phyloP scores from a whole-genome alignment of 169 alveolate genomes.

The Plasmodium falciparum region DNA sequence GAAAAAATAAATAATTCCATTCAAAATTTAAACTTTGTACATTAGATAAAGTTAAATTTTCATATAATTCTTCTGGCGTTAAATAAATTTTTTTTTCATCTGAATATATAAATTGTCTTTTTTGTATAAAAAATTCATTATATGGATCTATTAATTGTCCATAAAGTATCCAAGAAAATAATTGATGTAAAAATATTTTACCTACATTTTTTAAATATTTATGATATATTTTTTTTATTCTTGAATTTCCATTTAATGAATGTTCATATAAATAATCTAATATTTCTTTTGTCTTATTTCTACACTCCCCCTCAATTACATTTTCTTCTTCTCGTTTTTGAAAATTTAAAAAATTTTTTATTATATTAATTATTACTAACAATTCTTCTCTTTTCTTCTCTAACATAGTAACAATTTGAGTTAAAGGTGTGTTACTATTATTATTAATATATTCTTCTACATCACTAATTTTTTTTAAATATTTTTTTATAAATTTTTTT shows the following conservation, averaged over 20 bases:
- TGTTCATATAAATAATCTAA: slow-evolving; percentile 77
- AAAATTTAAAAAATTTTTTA: slow-evolving; percentile 71
- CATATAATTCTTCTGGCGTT: slow-evolving; percentile 76
- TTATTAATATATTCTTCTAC: slow-evolving; percentile 79
- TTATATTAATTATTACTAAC: slow-evolving; percentile 57
- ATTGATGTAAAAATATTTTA: slow-evolving; percentile 73
- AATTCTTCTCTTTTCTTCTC: slow-evolving; percentile 80
- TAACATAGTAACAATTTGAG: slow-evolving; percentile 78
- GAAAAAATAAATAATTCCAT: slow-evolving; percentile 82
- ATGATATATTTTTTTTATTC: slow-evolving; percentile 51
- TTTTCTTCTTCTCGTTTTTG: slow-evolving; percentile 69
- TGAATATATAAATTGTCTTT: slow-evolving; percentile 75
- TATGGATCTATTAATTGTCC: slow-evolving; percentile 83
- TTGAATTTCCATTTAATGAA: slow-evolving; percentile 62
- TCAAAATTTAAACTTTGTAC: slow-evolving; percentile 81
- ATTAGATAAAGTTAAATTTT: slow-evolving; percentile 73
- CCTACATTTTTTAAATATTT: slow-evolving; percentile 69
- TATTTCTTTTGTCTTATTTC: slow-evolving; percentile 63
- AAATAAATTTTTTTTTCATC: slow-evolving; percentile 58
- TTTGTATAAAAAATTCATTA: slow-evolving; percentile 80
- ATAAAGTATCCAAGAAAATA: slow-evolving; percentile 80
- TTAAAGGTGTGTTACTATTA: slow-evolving; percentile 79
- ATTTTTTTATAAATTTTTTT: slow-evolving; percentile 77
- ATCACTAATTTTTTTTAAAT: slow-evolving; percentile 74
- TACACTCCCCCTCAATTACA: slow-evolving; percentile 66